Evolutionary conservation across 2,329 filamentous ascomycete genomes (phyloP).

Genomic region (Fusarium proliferatum): DNA sequence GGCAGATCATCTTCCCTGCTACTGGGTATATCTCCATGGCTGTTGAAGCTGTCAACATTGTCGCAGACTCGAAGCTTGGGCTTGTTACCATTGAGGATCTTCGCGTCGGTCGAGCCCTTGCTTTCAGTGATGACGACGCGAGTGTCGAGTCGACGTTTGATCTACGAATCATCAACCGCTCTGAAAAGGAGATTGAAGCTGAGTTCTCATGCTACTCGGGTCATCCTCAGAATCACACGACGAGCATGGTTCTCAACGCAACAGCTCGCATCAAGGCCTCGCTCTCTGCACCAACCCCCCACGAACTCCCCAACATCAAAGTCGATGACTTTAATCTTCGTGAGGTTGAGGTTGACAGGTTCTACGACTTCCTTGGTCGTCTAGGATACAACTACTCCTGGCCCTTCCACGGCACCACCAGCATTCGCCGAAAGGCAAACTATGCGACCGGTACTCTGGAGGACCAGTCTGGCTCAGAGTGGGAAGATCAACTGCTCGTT

Average conservation of each 20-base stretch:
- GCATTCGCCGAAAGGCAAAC: not conserved
- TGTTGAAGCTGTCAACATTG: rapidly evolving
- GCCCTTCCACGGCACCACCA: not conserved
- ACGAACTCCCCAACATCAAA: not conserved
- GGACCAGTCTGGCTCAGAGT: not conserved
- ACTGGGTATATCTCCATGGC: not conserved
- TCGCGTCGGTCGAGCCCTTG: rapidly evolving
- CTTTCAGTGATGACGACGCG: not conserved
- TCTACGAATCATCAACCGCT: rapidly evolving
- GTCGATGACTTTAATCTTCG: rapidly evolving
- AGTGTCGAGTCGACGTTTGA: not conserved
- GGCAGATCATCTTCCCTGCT: not conserved
- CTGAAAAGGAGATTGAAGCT: rapidly evolving
- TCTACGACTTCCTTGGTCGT: not conserved
- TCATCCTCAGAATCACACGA: not conserved
- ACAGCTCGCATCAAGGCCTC: not conserved
- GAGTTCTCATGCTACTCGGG: not conserved
- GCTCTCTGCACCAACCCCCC: rapidly evolving
- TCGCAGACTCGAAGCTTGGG: rapidly evolving
- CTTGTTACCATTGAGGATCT: rapidly evolving
- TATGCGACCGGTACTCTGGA: not conserved
- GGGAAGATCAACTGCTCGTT: not conserved
- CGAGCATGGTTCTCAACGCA: not conserved
- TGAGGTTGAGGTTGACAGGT: not conserved
- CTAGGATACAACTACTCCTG: not conserved